Evolutionary conservation across 495 filamentous ascomycete genomes (phyloP).

Genomic region (Staphylotrichum longicolle): DNA sequence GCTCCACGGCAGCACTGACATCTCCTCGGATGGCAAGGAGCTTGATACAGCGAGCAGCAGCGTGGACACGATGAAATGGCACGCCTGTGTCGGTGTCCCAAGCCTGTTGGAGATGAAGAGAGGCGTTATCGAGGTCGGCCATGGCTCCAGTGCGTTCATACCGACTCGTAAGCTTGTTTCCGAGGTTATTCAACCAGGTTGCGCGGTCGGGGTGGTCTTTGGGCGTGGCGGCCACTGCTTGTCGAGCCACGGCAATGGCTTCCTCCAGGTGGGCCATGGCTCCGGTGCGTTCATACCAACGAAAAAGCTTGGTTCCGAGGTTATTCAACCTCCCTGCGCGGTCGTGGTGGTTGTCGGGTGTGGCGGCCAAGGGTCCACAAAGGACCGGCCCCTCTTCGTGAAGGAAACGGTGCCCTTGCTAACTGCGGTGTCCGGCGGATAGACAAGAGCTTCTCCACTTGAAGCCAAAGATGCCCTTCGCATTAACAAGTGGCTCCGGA

Average conservation of each 20-base stretch:
- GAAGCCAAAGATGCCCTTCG: slow-evolving; percentile 10
- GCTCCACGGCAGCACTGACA: neutral
- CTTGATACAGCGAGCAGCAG: neutral
- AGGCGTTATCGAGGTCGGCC: neutral
- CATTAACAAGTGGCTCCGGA: slow-evolving; percentile 5
- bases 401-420: neutral
- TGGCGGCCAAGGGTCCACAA: no score
- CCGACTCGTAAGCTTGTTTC: neutral
- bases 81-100: neutral
- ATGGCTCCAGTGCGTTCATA: neutral
- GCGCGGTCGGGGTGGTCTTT: neutral
- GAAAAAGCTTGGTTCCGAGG: neutral
- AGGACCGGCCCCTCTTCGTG: no score
- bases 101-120: neutral
- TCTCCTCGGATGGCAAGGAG: neutral
- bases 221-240: neutral
- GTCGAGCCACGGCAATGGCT: neutral
- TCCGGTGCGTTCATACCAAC: neutral
- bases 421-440: neutral
- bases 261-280: neutral
- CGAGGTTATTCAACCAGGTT: neutral
- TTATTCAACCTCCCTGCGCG: neutral
- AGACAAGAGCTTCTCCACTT: slow-evolving; percentile 1
- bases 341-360: no score
- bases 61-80: neutral